Evolutionary conservation across 2,329 filamentous ascomycete species (phyloP).

Genomic region (Sporothrix globosa): DNA sequence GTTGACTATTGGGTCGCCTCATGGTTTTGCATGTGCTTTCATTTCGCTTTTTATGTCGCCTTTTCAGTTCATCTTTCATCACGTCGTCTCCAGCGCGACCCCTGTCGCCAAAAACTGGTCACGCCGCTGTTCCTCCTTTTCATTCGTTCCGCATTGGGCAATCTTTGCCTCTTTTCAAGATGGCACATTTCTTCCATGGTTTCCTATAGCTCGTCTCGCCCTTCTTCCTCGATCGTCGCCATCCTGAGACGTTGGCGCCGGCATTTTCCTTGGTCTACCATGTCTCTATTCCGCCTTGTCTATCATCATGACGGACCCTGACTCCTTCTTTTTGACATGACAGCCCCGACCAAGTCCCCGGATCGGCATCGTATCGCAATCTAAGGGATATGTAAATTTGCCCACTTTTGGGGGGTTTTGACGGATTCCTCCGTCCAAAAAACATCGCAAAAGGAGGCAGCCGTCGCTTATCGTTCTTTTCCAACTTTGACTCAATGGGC

Average conservation of each 20-base stretch:
- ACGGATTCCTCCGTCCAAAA: too few species aligned
- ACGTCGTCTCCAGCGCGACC: background rate
- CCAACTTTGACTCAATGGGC: slow-evolving; percentile 11
- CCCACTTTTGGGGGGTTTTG: background rate
- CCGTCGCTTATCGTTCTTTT: slow-evolving; percentile 8
- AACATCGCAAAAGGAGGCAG: background rate
- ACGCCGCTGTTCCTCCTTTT: slow-evolving; percentile 3
- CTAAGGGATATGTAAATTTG: slow-evolving; percentile 21
- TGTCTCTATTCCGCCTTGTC: background rate
- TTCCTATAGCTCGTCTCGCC: background rate
- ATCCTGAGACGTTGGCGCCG: slow-evolving; percentile 25
- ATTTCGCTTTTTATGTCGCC: background rate
- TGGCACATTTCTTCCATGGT: background rate
- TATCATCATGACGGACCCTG: background rate
- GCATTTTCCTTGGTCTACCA: slow-evolving; percentile 19
- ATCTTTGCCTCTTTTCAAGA: background rate
- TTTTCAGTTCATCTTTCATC: slow-evolving; percentile 5
- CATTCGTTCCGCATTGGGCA: background rate
- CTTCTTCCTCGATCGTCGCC: slow-evolving; percentile 22
- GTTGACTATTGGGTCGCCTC: too few species aligned
- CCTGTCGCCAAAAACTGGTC: slow-evolving; percentile 15
- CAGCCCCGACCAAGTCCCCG: slow-evolving; percentile 17
- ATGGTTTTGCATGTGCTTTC: background rate
- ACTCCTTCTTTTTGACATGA: background rate
- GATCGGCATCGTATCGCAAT: slow-evolving; percentile 28